Evolutionary conservation across 2,329 filamentous ascomycete species (phyloP).

Genomic region (Neopestalotiopsis rosae): DNA sequence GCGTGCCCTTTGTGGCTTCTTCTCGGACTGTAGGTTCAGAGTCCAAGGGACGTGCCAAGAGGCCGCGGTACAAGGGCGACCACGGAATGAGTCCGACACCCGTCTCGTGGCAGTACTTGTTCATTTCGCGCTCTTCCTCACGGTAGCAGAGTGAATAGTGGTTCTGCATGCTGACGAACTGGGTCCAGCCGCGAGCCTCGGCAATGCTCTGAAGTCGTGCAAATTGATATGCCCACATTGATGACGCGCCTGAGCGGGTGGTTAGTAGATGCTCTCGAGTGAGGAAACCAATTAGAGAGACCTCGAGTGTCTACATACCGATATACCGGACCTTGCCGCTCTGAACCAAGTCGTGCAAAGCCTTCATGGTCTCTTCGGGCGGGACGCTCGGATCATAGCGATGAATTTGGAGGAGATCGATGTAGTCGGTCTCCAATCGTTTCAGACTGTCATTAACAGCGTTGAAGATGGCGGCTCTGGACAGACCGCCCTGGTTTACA

Average conservation of each 20-base stretch:
- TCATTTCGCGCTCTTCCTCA: constrained; percentile 59
- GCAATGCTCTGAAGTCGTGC: constrained; percentile 55
- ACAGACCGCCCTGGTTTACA: constrained; percentile 57
- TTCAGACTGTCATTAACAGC: constrained; percentile 64
- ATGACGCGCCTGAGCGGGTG: background rate
- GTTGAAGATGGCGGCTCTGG: constrained; percentile 68
- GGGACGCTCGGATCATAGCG: constrained; percentile 58
- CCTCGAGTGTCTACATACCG: constrained; percentile 28
- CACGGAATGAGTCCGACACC: constrained; percentile 47
- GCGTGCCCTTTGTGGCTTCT: constrained; percentile 1
- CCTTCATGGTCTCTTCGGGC: constrained; percentile 65
- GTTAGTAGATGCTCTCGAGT: background rate
- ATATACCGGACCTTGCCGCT: constrained; percentile 60
- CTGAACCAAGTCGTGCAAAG: constrained; percentile 62
- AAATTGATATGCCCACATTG: constrained; percentile 55
- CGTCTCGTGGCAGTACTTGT: constrained; percentile 46
- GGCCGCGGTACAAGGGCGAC: constrained; percentile 30
- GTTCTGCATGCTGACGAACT: constrained; percentile 64
- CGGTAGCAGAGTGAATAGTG: constrained; percentile 59
- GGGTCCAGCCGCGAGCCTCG: constrained; percentile 58
- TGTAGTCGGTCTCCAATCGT: constrained; percentile 55
- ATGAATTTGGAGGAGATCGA: constrained; percentile 66
- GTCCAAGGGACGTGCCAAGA: constrained; percentile 9
- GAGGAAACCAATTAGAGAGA: background rate
- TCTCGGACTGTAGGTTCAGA: background rate